These are phyloP conservation scores for Podospora conica DNA, from an alignment of 495 filamentous ascomycete species.

Conservation along the genomic window DNA sequence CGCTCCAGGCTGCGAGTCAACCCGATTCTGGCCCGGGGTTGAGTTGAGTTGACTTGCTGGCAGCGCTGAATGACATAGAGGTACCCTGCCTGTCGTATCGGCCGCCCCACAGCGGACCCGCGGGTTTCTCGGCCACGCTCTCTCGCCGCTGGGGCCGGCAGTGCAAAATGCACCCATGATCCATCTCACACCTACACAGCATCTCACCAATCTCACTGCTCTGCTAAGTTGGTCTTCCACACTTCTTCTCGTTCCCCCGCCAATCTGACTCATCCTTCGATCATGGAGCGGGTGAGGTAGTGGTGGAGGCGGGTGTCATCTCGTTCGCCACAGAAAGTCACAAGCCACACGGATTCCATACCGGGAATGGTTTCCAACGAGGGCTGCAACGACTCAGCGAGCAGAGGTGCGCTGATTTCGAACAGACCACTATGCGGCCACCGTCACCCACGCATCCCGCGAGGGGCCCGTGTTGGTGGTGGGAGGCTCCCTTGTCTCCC, in stretches of 20 bases:
- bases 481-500: neutral
- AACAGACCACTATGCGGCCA: neutral
- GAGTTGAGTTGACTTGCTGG: too few relatives aligned
- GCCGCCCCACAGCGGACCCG: neutral
- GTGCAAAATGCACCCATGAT: neutral
- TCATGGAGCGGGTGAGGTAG: neutral
- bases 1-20: too few relatives aligned
- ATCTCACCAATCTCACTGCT: neutral
- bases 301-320: neutral
- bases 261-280: conserved; percentile 11
- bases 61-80: too few relatives aligned
- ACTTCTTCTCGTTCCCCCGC: neutral
- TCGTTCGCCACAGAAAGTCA: neutral
- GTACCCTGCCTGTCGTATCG: neutral
- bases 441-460: neutral
- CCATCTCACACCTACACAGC: neutral
- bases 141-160: neutral
- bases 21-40: too few relatives aligned
- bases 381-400: neutral
- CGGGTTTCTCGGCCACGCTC: neutral
- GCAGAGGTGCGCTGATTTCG: neutral
- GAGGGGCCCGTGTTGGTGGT: neutral
- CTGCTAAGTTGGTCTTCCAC: neutral
- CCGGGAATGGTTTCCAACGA: neutral
- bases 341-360: neutral